These are phyloP conservation scores for Calonectria honghensis DNA, from an alignment of 2,329 filamentous ascomycete species.

Conservation along the genomic window DNA sequence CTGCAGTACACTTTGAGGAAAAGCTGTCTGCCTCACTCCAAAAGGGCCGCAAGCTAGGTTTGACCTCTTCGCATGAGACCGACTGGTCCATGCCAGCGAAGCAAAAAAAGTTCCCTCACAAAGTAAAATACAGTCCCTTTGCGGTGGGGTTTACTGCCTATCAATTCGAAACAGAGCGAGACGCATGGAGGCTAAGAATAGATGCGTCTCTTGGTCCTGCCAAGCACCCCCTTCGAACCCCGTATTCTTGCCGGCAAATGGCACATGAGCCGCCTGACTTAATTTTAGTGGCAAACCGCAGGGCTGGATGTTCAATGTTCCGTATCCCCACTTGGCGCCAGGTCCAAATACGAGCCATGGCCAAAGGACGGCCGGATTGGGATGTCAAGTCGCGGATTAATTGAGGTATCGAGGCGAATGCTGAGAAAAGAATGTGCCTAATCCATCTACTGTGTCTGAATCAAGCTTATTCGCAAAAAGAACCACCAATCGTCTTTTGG, in stretches of 20 bases:
- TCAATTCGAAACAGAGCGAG: slow-evolving; percentile 17
- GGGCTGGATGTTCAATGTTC: slow-evolving; percentile 4
- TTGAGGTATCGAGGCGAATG: neutral
- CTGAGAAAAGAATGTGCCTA: neutral
- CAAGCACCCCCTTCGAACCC: neutral
- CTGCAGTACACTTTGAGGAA: neutral
- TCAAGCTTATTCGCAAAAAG: no score
- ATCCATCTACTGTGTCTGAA: neutral
- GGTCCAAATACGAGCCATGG: slow-evolving; percentile 13
- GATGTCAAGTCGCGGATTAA: neutral
- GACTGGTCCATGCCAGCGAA: neutral
- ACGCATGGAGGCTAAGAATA: slow-evolving; percentile 15
- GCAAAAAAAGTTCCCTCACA: neutral
- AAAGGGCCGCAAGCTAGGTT: neutral
- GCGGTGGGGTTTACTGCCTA: neutral
- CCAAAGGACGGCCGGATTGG: no score
- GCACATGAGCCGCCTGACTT: neutral
- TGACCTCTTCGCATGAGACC: neutral
- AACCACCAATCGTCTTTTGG: neutral
- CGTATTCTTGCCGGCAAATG: slow-evolving; percentile 19
- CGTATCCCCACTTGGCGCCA: slow-evolving; percentile 6
- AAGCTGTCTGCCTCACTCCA: neutral
- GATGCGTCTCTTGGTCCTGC: neutral
- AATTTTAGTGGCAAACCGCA: slow-evolving; percentile 20
- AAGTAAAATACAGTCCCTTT: slow-evolving; percentile 11